Evolutionary conservation across 2,329 filamentous ascomycete genomes (phyloP).

Genomic region (Sarocladium oryzae): DNA sequence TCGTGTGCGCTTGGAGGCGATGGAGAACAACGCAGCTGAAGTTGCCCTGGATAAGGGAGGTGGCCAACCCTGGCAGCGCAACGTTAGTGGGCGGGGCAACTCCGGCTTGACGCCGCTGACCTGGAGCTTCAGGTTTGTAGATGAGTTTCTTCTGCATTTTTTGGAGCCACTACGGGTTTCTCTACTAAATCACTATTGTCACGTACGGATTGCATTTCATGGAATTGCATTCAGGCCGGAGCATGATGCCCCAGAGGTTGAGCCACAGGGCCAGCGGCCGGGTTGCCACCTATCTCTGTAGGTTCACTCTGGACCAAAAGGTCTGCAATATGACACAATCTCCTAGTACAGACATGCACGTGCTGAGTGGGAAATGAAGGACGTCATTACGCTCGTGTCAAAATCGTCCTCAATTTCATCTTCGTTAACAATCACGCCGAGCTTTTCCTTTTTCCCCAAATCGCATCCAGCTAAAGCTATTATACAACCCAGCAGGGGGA

Average conservation of each 20-base stretch:
- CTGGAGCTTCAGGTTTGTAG: not conserved
- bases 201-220: too few species aligned
- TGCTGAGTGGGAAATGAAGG: too few species aligned
- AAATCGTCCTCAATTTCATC: slow-evolving; percentile 20
- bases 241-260: too few species aligned
- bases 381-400: slow-evolving; percentile 10
- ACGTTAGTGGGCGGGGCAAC: slow-evolving; percentile 8
- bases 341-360: too few species aligned
- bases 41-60: slow-evolving; percentile 9
- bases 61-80: not conserved
- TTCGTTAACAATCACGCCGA: slow-evolving; percentile 25
- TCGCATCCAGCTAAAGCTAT: slow-evolving; percentile 25
- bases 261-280: too few species aligned
- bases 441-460: slow-evolving; percentile 24
- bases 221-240: too few species aligned
- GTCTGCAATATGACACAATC: too few species aligned
- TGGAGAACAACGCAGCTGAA: not conserved
- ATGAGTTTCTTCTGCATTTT: too few species aligned
- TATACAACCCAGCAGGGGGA: slow-evolving; percentile 30
- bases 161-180: too few species aligned
- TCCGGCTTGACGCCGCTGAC: not conserved
- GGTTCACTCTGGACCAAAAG: too few species aligned
- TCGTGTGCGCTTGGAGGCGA: not conserved
- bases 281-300: too few species aligned
- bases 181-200: too few species aligned